Percentiles rank a stretch among this genome's conserved stretches.
Evolutionary conservation across 345 rosid genomes (phyloP).

Genomic region (Garcia nutans): DNA sequence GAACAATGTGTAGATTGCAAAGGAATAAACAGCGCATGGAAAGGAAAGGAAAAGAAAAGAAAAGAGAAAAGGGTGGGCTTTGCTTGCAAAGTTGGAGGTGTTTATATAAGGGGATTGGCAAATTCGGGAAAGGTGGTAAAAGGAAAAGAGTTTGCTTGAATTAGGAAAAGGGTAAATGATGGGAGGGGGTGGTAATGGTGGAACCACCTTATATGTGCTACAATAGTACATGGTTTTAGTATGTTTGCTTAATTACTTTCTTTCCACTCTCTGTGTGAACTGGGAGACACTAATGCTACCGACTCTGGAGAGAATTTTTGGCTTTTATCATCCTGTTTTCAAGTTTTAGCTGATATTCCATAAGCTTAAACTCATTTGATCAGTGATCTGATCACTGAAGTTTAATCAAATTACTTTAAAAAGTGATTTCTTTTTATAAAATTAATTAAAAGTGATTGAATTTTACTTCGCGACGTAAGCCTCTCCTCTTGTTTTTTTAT

Average conservation of each 20-base stretch:
- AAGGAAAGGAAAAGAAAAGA: not conserved
- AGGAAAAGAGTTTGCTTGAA: slow-evolving; percentile 19
- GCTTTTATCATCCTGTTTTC: not conserved
- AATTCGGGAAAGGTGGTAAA: not conserved
- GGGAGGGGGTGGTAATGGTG: too few species aligned
- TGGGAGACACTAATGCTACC: too few species aligned
- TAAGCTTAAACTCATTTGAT: too few species aligned
- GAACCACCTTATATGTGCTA: not conserved
- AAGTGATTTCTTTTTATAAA: too few species aligned
- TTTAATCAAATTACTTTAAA: too few species aligned
- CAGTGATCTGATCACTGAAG: too few species aligned
- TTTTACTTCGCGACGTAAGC: too few species aligned
- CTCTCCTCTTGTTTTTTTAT: too few species aligned
- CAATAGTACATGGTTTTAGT: not conserved
- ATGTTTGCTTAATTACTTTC: not conserved
- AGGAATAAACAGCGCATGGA: not conserved
- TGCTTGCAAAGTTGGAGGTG: slow-evolving; percentile 21
- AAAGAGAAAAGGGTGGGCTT: slow-evolving; percentile 14
- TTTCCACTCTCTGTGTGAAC: too few species aligned
- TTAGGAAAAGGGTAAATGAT: not conserved
- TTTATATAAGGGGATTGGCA: not conserved
- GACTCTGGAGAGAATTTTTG: not conserved
- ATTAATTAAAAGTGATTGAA: too few species aligned
- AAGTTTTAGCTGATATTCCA: too few species aligned
- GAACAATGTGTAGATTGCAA: slow-evolving; percentile 17